Base-by-base conservation (phyloP, 805 yeast species). In the Aciculoconidium aculeatum region DNA sequence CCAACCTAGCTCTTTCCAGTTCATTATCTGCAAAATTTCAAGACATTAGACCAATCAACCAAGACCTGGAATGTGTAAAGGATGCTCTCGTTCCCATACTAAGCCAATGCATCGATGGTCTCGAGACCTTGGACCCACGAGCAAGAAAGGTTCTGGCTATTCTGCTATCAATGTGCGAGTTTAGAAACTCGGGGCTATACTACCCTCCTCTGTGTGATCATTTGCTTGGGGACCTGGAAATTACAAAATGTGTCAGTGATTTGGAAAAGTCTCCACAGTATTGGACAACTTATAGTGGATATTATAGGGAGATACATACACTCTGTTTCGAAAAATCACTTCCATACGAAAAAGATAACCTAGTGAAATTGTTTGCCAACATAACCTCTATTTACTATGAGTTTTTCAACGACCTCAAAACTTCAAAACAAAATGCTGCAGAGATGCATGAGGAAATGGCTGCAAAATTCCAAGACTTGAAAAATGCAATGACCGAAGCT, bases 201-300 rank as follows among this genome's bases (percentile, higher is more conserved):
- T 58, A 54, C 31, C 64, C 66, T 9, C 16, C 23, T 2, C 32
- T 34, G n/a, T 62, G 67, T 39, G 32, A 33, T 17, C 28, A 46
- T 4, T 32, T 44, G 4, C 26, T 25, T 2, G 39, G 16, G 6
- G 26, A 25, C 3, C 22, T 16, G 3, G 44, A 51, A 19, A 40
- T 50, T 25, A 49, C 49, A 12, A 37, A 34, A 1, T 75, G 80
- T 36, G 53, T 74, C 17, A 28, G 39, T 3, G 51, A 56, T 2
- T 37, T 73, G 21, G 71, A 72, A 31, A 42, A 42, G 13, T 53
- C 60, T 3, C 60, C 75, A 0, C 81, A 78, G 40, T 74, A 79
- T 68, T 80, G 90, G 90, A 78, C 87, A 0, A 75, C 80, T 0
- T 80, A 70, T 44, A 77, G 77, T 37, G 85, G 85, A 0, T 71